Base-by-base conservation (phyloP, 148 eudicot genomes). In the Hydrangea macrophylla region DNA sequence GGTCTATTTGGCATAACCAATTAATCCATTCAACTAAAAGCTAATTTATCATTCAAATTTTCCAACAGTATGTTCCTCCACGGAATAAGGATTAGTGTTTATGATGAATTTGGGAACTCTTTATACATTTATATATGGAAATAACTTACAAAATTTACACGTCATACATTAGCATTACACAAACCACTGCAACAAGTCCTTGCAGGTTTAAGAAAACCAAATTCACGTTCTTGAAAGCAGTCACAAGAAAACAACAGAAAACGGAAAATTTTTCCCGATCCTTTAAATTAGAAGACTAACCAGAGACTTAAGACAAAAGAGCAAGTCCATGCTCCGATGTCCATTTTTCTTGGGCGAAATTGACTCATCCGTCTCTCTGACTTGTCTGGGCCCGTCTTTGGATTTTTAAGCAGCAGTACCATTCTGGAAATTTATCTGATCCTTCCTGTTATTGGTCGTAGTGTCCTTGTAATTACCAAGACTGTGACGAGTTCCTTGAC, bases 401-500 rank as follows among this genome's bases (percentile, higher is more conserved):
- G n/a, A 23, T 75, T 73, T 69, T 61, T 30, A 30, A 26, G 75
- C 51, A 45, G 64, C 55, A 45, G 55, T 63, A 73, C 59, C 64
- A 35, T 62, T 58, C 55, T 59, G 65, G 44, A 36, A 2, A 55
- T 44, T 33, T 17, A 7, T 24, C 9, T 15, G 35, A 25, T 40
- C 65, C 56, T 79, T 70, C 53, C 33, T 62, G 54, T 73, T 74
- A 33, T 23, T 39, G 1, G 64, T 56, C 5, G 63, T 57, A 25
- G 44, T 67, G 25, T 73, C 80, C 54, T 63, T 70, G 69, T 69
- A 58, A 39, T 54, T 69, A 22, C 65, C 76, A 30, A 87, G 67
- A 79, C 85, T 78, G 40, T 69, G 75, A 51, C 85, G 90, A 60
- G 64, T 75, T 74, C 68, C 85, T 59, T 54, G 72, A 62, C 48